A percentile compares a stretch with the other conserved stretches of the same genome.
Evolutionary conservation across 2,329 filamentous ascomycete genomes (phyloP).

Genomic region (Alternaria novae-zelandiae): DNA sequence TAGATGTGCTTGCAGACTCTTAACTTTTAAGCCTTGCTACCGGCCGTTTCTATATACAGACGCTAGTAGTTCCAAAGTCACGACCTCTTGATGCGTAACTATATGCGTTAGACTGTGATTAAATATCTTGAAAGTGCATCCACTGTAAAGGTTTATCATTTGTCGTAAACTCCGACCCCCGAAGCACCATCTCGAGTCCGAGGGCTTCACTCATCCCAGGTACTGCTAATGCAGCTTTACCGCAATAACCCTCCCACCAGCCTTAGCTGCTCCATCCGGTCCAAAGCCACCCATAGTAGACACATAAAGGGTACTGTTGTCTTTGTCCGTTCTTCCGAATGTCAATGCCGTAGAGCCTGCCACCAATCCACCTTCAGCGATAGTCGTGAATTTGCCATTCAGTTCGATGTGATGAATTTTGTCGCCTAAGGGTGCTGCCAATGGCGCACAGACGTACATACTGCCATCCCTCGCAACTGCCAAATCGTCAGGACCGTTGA

Average conservation of each 20-base stretch:
- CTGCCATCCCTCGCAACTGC: slow-evolving; percentile 22
- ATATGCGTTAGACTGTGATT: neutral
- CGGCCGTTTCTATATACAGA: neutral
- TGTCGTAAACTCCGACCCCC: neutral
- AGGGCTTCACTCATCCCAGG: neutral
- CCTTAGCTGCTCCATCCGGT: slow-evolving; percentile 25
- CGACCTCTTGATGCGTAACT: neutral
- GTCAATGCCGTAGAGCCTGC: slow-evolving; percentile 20
- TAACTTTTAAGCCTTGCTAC: neutral
- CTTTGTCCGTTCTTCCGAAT: slow-evolving; percentile 23
- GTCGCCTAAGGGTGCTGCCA: slow-evolving; percentile 14
- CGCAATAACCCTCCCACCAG: slow-evolving; percentile 33
- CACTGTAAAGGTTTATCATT: neutral
- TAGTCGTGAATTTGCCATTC: slow-evolving; percentile 12
- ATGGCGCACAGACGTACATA: slow-evolving; percentile 14
- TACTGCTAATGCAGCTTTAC: neutral
- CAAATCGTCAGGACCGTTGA: slow-evolving; percentile 27
- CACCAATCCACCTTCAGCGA: slow-evolving; percentile 16
- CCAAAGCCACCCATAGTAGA: slow-evolving; percentile 28
- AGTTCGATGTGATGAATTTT: slow-evolving; percentile 12
- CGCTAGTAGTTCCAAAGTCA: neutral
- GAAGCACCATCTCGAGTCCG: neutral
- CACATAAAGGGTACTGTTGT: slow-evolving; percentile 28
- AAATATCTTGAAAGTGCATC: neutral
- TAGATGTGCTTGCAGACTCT: neutral